Evolutionary conservation across 345 rosid genomes (phyloP).

Genomic region (Citrus medica): DNA sequence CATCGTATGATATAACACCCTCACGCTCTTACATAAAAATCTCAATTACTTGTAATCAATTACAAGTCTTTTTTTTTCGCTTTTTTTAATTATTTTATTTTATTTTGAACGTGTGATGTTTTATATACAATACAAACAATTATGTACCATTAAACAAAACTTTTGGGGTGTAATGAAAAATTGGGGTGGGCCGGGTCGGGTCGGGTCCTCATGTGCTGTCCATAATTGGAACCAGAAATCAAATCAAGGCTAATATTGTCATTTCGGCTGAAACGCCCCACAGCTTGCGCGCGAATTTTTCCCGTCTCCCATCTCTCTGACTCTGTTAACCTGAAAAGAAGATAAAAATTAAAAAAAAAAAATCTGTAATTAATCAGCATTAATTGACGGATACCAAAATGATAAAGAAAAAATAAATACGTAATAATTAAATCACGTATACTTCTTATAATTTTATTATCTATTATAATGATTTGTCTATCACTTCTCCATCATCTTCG

Average conservation of each 20-base stretch:
- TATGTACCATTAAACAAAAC: no score
- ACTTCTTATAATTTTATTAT: no score
- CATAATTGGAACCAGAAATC: background rate
- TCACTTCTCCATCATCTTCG: conserved; percentile 4
- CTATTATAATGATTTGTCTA: background rate
- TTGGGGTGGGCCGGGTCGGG: background rate
- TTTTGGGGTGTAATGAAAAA: no score
- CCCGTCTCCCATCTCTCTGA: background rate
- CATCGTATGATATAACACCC: background rate
- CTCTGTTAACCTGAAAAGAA: background rate
- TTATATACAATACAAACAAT: no score
- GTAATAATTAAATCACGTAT: conserved; percentile 1
- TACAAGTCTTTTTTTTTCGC: no score
- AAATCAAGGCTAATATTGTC: background rate
- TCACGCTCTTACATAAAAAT: no score
- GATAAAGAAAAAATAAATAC: background rate
- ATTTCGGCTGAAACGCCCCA: background rate
- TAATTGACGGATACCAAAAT: background rate
- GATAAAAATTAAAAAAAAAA: no score
- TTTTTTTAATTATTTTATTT: no score
- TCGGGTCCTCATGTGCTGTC: background rate
- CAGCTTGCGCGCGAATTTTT: conserved; percentile 12
- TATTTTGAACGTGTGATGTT: no score
- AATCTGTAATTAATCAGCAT: background rate
- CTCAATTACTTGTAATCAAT: no score